Base-by-base conservation (phyloP, 2,329 filamentous ascomycete genomes). In the Arthrobotrys conoides region DNA sequence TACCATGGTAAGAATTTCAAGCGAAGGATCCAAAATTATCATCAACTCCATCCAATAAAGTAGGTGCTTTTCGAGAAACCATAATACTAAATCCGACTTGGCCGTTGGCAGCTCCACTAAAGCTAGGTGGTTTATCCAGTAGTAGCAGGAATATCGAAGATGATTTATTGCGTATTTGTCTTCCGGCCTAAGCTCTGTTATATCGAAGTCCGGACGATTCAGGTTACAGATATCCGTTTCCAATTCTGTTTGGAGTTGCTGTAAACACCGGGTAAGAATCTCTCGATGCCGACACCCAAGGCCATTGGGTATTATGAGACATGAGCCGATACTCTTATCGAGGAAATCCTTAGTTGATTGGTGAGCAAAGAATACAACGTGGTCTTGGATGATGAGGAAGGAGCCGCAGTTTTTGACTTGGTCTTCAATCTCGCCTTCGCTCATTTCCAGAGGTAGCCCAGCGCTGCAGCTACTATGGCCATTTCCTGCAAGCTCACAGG, bases 101-200 rank as follows among this genome's bases (percentile, higher is more conserved):
- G 72, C 63, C 71, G 82, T 82, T 80, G 82, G 82, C 71, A 80
- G 30, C 8, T 55, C 48, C 12, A 16, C 48, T 12, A 24, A 66
- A 9, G 24, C 30, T 20, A 67, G 14, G 30, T 55, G 64, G 22
- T 41, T n/a, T 12, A 53, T 30, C 64, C 64, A 67, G 14, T 55
- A 38, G 9, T 38, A 53, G 9, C 46, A 67, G 16, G 64, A 24
- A 16, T 67, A 67, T 20, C 30, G 16, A 10, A 67, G 64, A 14
- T 67, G 64, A 22, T 27, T 5, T 1, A 67, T 16, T 3, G 16
- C 18, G 9, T 41, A 4, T 16, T 18, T 22, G 0, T 67, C 46
- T 6, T 55, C 8, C 4, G 5, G n/a, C 1, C 9, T 36, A 1
- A 67, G 12, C 1, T 55, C 22, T 10, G 12, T 44, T 0, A 10